Evolutionary conservation across 441 rosid genomes (phyloP).

Genomic region (Bruguiera hainesii): DNA sequence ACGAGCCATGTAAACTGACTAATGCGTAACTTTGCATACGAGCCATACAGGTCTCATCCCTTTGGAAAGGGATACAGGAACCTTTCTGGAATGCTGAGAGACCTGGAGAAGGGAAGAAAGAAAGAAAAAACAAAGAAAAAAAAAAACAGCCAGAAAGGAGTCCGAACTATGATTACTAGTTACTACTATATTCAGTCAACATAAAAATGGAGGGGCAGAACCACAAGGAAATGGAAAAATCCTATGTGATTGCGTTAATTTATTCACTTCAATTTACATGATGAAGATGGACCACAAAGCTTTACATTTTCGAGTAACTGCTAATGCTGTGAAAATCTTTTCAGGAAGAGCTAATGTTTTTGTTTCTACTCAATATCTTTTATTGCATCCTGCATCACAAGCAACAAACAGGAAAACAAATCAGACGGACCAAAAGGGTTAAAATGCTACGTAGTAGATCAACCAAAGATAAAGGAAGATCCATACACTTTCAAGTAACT

Average conservation of each 20-base stretch:
- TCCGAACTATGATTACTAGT: no score
- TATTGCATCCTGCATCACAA: constrained; percentile 67
- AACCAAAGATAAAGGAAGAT: background rate
- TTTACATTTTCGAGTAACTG: constrained; percentile 21
- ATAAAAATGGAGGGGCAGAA: no score
- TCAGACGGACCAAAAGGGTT: background rate
- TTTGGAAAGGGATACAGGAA: no score
- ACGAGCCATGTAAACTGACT: no score
- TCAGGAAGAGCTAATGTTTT: background rate
- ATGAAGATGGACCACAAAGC: constrained; percentile 1
- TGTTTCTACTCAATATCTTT: constrained; percentile 63
- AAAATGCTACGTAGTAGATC: background rate
- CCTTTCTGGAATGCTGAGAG: no score
- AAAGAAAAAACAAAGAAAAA: no score
- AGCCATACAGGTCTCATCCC: no score
- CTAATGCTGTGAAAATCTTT: background rate
- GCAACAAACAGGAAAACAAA: background rate
- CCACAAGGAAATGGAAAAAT: background rate
- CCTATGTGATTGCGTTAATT: constrained; percentile 12
- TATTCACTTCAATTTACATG: constrained; percentile 24
- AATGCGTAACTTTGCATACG: no score
- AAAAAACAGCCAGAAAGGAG: no score
- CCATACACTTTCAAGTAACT: no score
- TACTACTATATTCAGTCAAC: no score
- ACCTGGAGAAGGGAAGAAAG: no score